Evolutionary conservation across 2,329 filamentous ascomycete genomes (phyloP).

Genomic region (Seiridium cupressi): DNA sequence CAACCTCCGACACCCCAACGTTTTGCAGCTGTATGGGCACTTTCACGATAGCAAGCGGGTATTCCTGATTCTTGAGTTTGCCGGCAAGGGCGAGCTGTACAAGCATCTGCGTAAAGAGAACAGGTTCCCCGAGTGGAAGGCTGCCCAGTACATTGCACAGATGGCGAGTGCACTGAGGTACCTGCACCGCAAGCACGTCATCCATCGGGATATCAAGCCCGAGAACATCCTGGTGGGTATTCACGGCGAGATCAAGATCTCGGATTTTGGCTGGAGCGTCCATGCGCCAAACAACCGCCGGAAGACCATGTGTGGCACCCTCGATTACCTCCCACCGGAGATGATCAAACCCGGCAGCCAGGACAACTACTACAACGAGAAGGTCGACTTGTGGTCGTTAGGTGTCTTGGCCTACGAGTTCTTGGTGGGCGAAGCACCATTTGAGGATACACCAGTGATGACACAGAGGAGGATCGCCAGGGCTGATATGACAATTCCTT

Average conservation of each 20-base stretch:
- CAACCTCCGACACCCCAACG: constrained; percentile 82
- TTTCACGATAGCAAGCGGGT: constrained; percentile 89
- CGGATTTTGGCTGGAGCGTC: constrained; percentile 97
- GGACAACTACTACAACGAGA: constrained; percentile 90
- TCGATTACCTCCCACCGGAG: constrained; percentile 96
- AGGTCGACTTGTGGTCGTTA: constrained; percentile 94
- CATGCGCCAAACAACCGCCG: constrained; percentile 93
- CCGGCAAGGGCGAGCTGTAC: constrained; percentile 82
- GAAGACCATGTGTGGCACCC: constrained; percentile 93
- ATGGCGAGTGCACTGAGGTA: constrained; percentile 90
- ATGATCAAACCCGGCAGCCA: constrained; percentile 83
- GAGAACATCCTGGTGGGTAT: constrained; percentile 96
- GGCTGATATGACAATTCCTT: constrained; percentile 89
- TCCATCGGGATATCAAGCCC: constrained; percentile 96
- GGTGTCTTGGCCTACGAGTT: constrained; percentile 97
- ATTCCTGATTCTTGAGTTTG: constrained; percentile 85
- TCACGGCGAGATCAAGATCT: constrained; percentile 97
- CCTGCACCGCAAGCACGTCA: constrained; percentile 94
- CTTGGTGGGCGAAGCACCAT: constrained; percentile 90
- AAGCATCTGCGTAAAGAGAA: constrained; percentile 79
- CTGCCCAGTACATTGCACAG: constrained; percentile 83
- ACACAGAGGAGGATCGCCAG: constrained; percentile 86
- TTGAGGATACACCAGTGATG: constrained; percentile 94
- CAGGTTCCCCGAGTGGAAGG: constrained; percentile 82
- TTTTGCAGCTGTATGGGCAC: constrained; percentile 79